These are phyloP conservation scores for Rostrohypoxylon terebratum DNA, from an alignment of 495 filamentous ascomycete genomes.

Conservation along the genomic window DNA sequence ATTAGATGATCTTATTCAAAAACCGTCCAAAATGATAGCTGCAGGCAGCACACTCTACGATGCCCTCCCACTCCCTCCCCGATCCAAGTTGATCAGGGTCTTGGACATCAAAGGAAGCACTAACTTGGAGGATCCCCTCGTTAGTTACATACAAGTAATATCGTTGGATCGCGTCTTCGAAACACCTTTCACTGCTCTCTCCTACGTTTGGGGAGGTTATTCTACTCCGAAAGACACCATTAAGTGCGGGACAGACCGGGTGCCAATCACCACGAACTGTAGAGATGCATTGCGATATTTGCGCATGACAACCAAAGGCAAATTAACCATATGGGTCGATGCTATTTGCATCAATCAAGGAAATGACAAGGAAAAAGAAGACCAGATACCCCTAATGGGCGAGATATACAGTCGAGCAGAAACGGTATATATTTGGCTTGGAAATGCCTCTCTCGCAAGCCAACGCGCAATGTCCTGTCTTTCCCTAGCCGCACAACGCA, in stretches of 20 bases:
- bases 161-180: conserved; percentile 1
- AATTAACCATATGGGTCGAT: conserved; percentile 4
- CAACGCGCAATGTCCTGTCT: not conserved
- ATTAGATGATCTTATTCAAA: not conserved
- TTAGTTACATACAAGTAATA: not conserved
- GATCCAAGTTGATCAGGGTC: not conserved
- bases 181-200: conserved; percentile 1
- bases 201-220: conserved; percentile 7
- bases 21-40: not conserved
- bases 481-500: not conserved
- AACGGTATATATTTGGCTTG: conserved; percentile 1
- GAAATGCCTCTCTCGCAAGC: not conserved
- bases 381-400: not conserved
- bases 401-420: conserved; percentile 8
- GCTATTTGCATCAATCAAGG: not conserved
- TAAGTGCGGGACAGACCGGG: not conserved
- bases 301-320: not conserved
- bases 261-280: conserved; percentile 1
- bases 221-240: conserved; percentile 2
- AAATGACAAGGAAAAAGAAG: conserved; percentile 1
- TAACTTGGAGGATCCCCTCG: not conserved
- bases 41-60: not conserved
- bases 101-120: not conserved
- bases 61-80: not conserved
- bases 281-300: conserved; percentile 1